Base-by-base conservation (phyloP, 768 basidiomycete species). In the Suillus paluster region DNA sequence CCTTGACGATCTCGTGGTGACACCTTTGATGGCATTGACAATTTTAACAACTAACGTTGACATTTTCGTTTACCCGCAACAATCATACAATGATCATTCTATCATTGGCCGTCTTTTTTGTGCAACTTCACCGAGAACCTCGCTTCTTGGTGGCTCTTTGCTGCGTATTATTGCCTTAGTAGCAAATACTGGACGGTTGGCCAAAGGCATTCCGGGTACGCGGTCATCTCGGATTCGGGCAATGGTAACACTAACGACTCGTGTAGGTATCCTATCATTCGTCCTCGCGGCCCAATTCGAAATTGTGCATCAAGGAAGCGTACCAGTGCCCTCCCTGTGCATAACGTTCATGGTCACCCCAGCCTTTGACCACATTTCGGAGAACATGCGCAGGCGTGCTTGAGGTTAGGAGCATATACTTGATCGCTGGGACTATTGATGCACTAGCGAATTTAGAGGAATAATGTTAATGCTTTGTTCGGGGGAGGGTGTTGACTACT, bases 291-390 rank as follows among this genome's bases (percentile, higher is more conserved):
- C 72, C 3, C 63, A 78, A 11, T 80, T 78, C 44, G 78, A 77
- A 14, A 7, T n/a, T n/a, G n/a, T n/a, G n/a, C n/a, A n/a, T 79
- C 79, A 80, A 63, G 78, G 77, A 48, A 78, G 77, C 17, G 68
- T 80, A 21, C 30, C 6, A 30, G 71, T 78, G 21, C 78, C 73
- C 8, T 79, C 78, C 25, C 70, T 75, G n/a, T n/a, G n/a, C n/a
- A n/a, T n/a, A n/a, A n/a, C n/a, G n/a, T n/a, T n/a, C n/a, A n/a
- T n/a, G n/a, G n/a, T n/a, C n/a, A n/a, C n/a, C n/a, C n/a, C n/a
- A n/a, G n/a, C n/a, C n/a, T 6, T 30, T 30, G 30, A 3, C 30
- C 30, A 30, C 30, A 30, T 30, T 30, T 30, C 30, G 30, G 30
- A 3, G 30, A 30, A n/a, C n/a, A n/a, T n/a, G n/a, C n/a, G n/a